A percentile compares a stretch with the other conserved stretches of the same genome.
phyloP scores from a whole-genome alignment of 805 yeast species.

The Starmerella floricola region DNA sequence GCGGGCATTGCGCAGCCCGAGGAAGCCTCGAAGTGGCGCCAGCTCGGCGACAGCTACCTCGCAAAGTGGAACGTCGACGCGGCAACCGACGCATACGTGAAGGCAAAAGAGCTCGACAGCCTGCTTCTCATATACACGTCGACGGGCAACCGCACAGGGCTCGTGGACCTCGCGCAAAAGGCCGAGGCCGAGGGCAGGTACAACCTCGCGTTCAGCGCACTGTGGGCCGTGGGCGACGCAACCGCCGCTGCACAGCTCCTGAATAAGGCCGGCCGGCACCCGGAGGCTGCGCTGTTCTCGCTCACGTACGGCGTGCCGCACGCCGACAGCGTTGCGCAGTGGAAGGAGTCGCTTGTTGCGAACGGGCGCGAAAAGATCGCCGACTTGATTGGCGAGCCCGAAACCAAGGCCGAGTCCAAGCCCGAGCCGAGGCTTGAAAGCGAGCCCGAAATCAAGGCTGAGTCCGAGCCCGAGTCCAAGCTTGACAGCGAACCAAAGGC shows the following conservation, averaged over 20 bases:
- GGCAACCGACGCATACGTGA: slow-evolving; percentile 68
- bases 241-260: slow-evolving; percentile 52
- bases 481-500: slow-evolving; percentile 5
- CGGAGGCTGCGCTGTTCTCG: slow-evolving; percentile 80
- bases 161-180: slow-evolving; percentile 48
- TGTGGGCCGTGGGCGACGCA: slow-evolving; percentile 74
- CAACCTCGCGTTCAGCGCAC: slow-evolving; percentile 83
- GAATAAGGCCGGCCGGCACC: slow-evolving; percentile 50
- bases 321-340: slow-evolving; percentile 40
- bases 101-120: slow-evolving; percentile 72
- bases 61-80: slow-evolving; percentile 63
- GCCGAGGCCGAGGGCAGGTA: slow-evolving; percentile 68
- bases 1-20: slow-evolving; percentile 41
- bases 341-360: slow-evolving; percentile 51
- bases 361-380: slow-evolving; percentile 48
- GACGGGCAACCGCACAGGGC: slow-evolving; percentile 52
- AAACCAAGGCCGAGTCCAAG: background rate
- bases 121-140: slow-evolving; percentile 73
- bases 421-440: background rate
- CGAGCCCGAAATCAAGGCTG: background rate
- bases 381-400: slow-evolving; percentile 38
- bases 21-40: slow-evolving; percentile 62
- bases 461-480: background rate
- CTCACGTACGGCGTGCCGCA: slow-evolving; percentile 51
- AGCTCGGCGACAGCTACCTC: slow-evolving; percentile 78